Base-by-base conservation (phyloP, 2,329 filamentous ascomycete genomes). In the Fusarium devonianum region DNA sequence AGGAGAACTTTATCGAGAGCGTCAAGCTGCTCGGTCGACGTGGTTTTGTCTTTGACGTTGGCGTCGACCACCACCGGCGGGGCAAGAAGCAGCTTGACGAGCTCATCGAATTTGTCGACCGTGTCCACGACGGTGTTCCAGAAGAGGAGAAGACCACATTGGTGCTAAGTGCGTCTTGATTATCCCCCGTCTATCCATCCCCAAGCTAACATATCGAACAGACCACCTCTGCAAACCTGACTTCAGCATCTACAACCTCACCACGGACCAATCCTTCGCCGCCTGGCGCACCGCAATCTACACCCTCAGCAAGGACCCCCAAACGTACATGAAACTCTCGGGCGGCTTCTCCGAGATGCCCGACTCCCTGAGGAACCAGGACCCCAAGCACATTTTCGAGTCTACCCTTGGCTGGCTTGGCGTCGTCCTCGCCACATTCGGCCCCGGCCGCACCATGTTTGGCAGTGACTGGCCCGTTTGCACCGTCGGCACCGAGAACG, bases 381-480 rank as follows among this genome's bases (percentile, higher is more conserved):
- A 78, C 8, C 68, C 78, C 23, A 74, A 81, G 47, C 78, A 82
- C 25, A 80, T 91, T 47, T 85, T 90, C 58, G 75, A 81, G 53
- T 79, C 79, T 29, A 77, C 89, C 14, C 77, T 81, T 49, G 86
- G 87, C 17, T 95, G 90, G 87, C 80, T 90, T 2, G 82, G 85
- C 52, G 82, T 87, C 41, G 75, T 92, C 1, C 82, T 95, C 41
- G 81, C 85, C 19, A 81, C 81, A 1, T 97, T 96, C 66, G 86
- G 88, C 2, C 74, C 88, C 0, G 68, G 76, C 16, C 80, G 90
- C 56, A 80, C 94, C 67, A 92, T 97, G 87, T 97, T 94, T 71
- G 92, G 88, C 17, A 92, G 88, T 58, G 92, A 97, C 71, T 97
- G 93, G 93, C 92, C 93, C 2, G 87, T 97, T 1, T 96, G 91